Evolutionary conservation across 768 basidiomycete species (phyloP), one percentile per base, ranked within the genome.

Genomic region (Mycena metata): DNA sequence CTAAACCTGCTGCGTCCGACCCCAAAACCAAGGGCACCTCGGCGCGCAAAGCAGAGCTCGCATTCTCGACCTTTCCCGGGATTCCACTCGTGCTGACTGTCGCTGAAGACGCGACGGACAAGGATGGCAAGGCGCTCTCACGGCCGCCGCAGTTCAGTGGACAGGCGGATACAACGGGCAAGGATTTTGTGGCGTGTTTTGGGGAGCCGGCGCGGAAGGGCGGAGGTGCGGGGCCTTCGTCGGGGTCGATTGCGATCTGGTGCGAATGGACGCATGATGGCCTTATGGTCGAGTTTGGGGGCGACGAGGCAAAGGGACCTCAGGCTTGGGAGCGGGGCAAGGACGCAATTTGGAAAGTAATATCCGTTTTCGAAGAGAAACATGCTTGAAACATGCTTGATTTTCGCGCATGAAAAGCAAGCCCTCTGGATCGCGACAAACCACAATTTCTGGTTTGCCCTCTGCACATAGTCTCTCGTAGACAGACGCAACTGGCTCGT

Each of bases 131-230:
- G 12, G 24, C 60, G 7, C 49, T 80, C 3, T 43, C 75, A 39
- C 83, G 85, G 21, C 80, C 86, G 3, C 47, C 81, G 11, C 72
- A 75, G 23, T 74, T 92, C 30, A 78, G 81, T 17, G 75, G 94
- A 10, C 77, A 75, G 9, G 76, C 77, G 35, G 82, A 82, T 54
- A 90, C 89, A 24, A 88, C 88, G 13, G 96, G 95, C 3, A 90
- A 91, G 74, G 89, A 95, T 0, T 90, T 99, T 67, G 92, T 98
- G 11, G 73, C 79, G 30, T 77, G 78, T 50, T 76, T 98, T 50
- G 96, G 96, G 12, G 96, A 98, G 79, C 96, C 96, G 9, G 88
- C 88, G 74, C 85, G 94, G 68, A 99, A 98, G 77, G 96, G 96
- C 9, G 96, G 96, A 23, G 96, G 96, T 1, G 83, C 89, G 11